Base-by-base conservation (phyloP, 2,329 filamentous ascomycete species). In the Zasmidium citrigriseum region DNA sequence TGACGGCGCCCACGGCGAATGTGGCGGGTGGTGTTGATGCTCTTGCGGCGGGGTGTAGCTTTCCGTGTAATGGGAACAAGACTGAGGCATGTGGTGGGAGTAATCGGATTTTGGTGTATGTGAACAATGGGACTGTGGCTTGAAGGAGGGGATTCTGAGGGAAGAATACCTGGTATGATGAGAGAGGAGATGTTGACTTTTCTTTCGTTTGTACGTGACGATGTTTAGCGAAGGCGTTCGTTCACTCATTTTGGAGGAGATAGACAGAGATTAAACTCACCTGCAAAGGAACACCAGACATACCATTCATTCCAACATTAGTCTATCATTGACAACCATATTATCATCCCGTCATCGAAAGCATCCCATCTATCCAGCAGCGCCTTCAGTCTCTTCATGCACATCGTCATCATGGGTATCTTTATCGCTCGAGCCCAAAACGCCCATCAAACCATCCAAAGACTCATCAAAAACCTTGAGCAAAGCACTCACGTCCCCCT, bases 401-500 rank as follows among this genome's bases (percentile, higher is more conserved):
- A 23, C 23, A 41, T n/a, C n/a, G 29, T 23, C 50, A 45, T 25
- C 46, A 27, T 57, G 50, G 38, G 45, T 56, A 51, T 60, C 54
- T 48, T 27, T 45, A 44, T 51, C 41, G 27, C 16, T 25, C 16
- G 20, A 46, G 4, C 67, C 66, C 12, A 71, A 59, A 29, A 77
- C 72, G 55, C 71, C 75, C 45, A 67, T 66, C 23, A 76, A 69
- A 21, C 72, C 65, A 4, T 68, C 67, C 52, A 78, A 58, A 4
- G 68, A 68, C 44, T 69, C 65, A 52, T 76, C 73, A 50, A 79
- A 73, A 9, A 64, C 66, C 34, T 69, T 66, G 10, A 77, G 62
- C 46, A 79, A 55, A 18, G 64, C 69, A 27, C 78, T 74, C 25
- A 78, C 70, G 25, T 73, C 74, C 5, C 67, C 24, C 64, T 67